Conservation (phyloP, 345 rosid genomes). For the Passiflora organensis region DNA sequence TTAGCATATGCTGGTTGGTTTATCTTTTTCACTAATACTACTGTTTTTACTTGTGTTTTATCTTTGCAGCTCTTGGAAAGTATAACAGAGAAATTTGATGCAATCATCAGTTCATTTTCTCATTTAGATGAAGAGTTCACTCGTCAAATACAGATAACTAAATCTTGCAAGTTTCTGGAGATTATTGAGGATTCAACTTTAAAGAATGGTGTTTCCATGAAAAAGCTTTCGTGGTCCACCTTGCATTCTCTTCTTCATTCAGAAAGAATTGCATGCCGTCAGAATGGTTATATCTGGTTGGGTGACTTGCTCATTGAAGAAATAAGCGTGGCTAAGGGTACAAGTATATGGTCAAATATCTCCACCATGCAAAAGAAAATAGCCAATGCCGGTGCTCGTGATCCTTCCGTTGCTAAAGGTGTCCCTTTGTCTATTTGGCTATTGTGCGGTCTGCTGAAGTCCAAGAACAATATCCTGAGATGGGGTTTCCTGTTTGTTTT, state of each 20-base stretch:
- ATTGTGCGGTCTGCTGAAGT: constrained; percentile 89
- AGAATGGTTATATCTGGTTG: constrained; percentile 90
- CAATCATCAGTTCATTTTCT: constrained; percentile 75
- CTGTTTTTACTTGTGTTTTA: constrained; percentile 8
- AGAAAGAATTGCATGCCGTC: constrained; percentile 68
- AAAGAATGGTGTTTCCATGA: constrained; percentile 41
- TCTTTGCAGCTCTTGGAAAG: constrained; percentile 73
- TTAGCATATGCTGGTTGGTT: constrained; percentile 1
- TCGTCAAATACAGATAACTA: constrained; percentile 66
- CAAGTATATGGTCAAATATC: constrained; percentile 66
- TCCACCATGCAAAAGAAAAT: constrained; percentile 61
- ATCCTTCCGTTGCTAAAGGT: constrained; percentile 59
- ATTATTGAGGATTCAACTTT: constrained; percentile 37
- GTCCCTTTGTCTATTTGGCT: constrained; percentile 78
- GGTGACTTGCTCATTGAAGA: constrained; percentile 90
- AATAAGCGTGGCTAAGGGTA: constrained; percentile 64
- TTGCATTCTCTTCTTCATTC: constrained; percentile 97
- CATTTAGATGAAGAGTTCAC: constrained; percentile 85
- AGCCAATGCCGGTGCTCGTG: constrained; percentile 60
- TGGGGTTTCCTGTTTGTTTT: constrained; percentile 86
- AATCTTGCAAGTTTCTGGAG: constrained; percentile 60
- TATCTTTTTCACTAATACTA: neutral
- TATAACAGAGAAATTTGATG: constrained; percentile 74
- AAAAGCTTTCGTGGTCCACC: constrained; percentile 77
- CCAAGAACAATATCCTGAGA: constrained; percentile 60